Evolutionary conservation across 2,329 filamentous ascomycete genomes (phyloP).

Genomic region (Cadophora sp.): DNA sequence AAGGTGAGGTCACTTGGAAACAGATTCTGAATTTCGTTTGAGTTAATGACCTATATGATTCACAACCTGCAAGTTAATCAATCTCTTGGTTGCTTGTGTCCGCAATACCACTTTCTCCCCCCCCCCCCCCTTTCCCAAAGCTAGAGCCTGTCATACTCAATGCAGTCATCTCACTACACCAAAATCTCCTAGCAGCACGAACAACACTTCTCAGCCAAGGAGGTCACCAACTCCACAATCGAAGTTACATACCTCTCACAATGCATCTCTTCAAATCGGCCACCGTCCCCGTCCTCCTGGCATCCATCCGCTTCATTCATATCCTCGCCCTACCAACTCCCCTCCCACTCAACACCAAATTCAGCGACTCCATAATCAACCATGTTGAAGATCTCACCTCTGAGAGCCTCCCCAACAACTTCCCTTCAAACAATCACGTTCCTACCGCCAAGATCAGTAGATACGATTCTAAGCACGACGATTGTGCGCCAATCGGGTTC

Average conservation of each 20-base stretch:
- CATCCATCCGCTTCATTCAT: neutral
- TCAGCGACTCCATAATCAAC: neutral
- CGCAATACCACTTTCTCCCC: too few relatives aligned
- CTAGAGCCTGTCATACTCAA: too few relatives aligned
- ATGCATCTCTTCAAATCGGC: neutral
- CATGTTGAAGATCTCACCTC: neutral
- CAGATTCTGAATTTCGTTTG: too few relatives aligned
- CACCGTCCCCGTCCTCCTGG: neutral
- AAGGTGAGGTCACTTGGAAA: too few relatives aligned
- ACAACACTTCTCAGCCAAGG: too few relatives aligned
- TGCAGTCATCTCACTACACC: too few relatives aligned
- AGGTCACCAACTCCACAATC: neutral
- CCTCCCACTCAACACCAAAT: neutral
- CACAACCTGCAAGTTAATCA: too few relatives aligned
- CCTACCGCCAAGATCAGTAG: neutral
- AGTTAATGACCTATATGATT: too few relatives aligned
- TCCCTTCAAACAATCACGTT: neutral
- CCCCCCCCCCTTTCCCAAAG: too few relatives aligned
- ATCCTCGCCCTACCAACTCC: neutral
- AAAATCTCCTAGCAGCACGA: too few relatives aligned
- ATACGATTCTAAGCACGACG: neutral
- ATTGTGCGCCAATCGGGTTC: neutral
- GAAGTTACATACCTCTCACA: neutral
- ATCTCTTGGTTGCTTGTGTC: too few relatives aligned
- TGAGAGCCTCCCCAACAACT: neutral